Evolutionary conservation across 768 basidiomycete species (phyloP), one percentile per base, ranked within the genome.

Genomic region (Pleurotus tuoliensis): DNA sequence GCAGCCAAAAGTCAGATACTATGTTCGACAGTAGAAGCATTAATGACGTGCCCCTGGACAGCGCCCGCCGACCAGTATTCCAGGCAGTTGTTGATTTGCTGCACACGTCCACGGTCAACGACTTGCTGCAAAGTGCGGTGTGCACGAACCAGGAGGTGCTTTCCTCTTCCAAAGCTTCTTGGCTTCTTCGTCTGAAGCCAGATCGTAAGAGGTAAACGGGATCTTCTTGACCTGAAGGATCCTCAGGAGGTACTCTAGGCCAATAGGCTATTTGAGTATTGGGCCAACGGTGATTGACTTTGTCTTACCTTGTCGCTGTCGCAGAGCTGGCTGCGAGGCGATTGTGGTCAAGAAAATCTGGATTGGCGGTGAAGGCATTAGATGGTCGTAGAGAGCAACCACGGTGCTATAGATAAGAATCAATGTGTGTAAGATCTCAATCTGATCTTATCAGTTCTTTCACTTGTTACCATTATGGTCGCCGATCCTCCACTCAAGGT

Each of bases 311-410:
- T 94, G 92, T 22, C 89, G 84, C 62, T 88, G 83, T 61, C 92
- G 77, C 58, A 94, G 76, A 50, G 81, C 80, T 1, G 88, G 83
- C 65, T 92, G 87, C 47, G 89, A 90, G 2, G 87, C 88, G 60
- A 94, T 93, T 13, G 92, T 94, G n/a, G 92, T 94, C 55, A 93
- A 79, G 68, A 91, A 93, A 40, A 90, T 66, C 63, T 88, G 83
- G 58, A 94, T 86, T 6, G 92, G 92, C 5, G 92, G 92, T n/a
- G 90, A 82, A 53, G 86, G 78, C 88, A 90, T 91, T 41, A 13
- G 30, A 34, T 34, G 30, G 30, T 34, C 30, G 30, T 34, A 11
- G 30, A 34, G 30, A 34, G 30, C 30, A 34, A 34, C 9, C 30
- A 11, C 6, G 9, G 30, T 34, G 30, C 30, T 54, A 11, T n/a